Conservation (phyloP, 805 yeast species). For the Nematodospora valgi region DNA sequence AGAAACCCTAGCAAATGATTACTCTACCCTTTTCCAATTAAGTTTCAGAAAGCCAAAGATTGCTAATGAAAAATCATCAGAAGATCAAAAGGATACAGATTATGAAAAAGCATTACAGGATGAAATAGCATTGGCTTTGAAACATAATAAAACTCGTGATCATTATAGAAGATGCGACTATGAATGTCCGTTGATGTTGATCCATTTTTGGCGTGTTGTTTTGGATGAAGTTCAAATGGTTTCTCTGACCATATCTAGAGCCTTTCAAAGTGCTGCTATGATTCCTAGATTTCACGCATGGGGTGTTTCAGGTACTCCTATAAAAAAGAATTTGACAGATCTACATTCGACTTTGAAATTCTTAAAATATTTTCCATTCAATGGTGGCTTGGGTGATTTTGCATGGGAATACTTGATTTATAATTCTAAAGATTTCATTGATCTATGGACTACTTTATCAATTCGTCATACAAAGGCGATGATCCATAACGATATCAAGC, state of each 20-base stretch:
- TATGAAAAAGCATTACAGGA: constrained; percentile 31
- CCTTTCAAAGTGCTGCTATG: constrained; percentile 74
- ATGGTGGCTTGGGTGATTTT: constrained; percentile 34
- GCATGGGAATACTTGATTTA: constrained; percentile 37
- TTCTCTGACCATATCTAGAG: constrained; percentile 64
- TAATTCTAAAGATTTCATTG: constrained; percentile 26
- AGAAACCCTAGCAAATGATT: constrained; percentile 14
- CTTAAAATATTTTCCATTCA: constrained; percentile 65
- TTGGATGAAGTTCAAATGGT: constrained; percentile 96
- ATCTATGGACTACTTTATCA: constrained; percentile 52
- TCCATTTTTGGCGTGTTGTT: constrained; percentile 86
- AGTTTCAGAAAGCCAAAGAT: constrained; percentile 23
- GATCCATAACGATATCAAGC: constrained; percentile 70
- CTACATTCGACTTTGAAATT: constrained; percentile 69
- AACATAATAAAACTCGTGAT: constrained; percentile 23
- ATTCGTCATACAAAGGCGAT: constrained; percentile 81
- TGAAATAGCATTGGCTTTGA: constrained; percentile 26
- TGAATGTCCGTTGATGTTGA: constrained; percentile 75
- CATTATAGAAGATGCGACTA: constrained; percentile 41
- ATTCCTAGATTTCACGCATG: constrained; percentile 87
- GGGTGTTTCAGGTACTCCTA: constrained; percentile 98
- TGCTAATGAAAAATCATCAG: constrained; percentile 22
- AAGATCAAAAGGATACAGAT: constrained; percentile 23
- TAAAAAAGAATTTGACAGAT: constrained; percentile 63
- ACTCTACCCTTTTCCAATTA: constrained; percentile 24